Percentiles rank a stretch among this genome's conserved stretches.
Evolutionary conservation across 441 rosid genomes (phyloP).

Genomic region (Pelargonium cotyledonis): DNA sequence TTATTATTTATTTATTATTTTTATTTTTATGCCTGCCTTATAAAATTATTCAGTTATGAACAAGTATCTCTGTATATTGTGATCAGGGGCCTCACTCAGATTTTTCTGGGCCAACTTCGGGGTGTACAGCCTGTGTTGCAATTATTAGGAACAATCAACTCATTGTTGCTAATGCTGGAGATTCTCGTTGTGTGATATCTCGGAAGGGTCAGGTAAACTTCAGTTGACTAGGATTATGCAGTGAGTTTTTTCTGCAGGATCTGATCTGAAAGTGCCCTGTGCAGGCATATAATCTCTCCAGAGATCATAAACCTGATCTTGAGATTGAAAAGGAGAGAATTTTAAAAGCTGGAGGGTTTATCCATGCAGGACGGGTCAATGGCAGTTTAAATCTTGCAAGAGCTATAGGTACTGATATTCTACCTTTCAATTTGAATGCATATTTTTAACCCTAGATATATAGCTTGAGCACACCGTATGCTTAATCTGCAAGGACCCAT

Average conservation of each 20-base stretch:
- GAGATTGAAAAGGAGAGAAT: constrained; percentile 90
- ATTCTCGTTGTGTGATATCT: constrained; percentile 83
- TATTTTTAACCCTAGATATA: not conserved
- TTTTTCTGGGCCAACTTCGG: constrained; percentile 65
- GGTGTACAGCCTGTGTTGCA: constrained; percentile 87
- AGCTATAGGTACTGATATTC: constrained; percentile 60
- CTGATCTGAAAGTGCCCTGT: constrained; percentile 14
- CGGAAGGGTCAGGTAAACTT: constrained; percentile 74
- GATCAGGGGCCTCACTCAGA: constrained; percentile 85
- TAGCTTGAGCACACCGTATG: not conserved
- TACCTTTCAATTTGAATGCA: not conserved
- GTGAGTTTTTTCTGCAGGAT: not conserved
- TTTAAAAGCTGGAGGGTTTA: constrained; percentile 93
- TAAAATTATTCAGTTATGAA: not conserved
- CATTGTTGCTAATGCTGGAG: constrained; percentile 84
- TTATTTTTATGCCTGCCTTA: not conserved
- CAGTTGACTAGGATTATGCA: not conserved
- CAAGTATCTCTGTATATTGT: not conserved
- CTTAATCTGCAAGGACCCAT: not conserved
- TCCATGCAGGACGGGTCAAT: constrained; percentile 90
- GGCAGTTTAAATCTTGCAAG: constrained; percentile 94
- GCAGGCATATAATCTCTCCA: constrained; percentile 82
- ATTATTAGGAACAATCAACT: constrained; percentile 57
- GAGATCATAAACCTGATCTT: constrained; percentile 97
- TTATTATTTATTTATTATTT: not conserved